phyloP scores from a whole-genome alignment of 495 filamentous ascomycete genomes.

The Neurospora sp. region DNA sequence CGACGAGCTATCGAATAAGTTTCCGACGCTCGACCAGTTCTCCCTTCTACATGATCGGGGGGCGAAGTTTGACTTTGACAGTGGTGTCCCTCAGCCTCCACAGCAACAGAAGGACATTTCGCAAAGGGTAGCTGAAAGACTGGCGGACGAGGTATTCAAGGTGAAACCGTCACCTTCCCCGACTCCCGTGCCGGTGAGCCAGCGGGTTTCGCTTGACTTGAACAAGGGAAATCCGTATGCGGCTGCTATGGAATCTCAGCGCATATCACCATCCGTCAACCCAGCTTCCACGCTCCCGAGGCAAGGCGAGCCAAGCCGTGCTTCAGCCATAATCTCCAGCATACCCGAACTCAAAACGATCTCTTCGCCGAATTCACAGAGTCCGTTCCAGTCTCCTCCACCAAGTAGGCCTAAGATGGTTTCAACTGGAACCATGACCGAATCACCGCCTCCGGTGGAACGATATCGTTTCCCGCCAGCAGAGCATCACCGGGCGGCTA shows the following conservation, averaged over 20 bases:
- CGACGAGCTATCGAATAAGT: conserved; percentile 77
- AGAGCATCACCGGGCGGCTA: conserved; percentile 47
- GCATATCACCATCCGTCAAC: conserved; percentile 22
- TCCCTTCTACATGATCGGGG: conserved; percentile 79
- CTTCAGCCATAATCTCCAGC: conserved; percentile 42
- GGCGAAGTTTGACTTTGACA: conserved; percentile 79
- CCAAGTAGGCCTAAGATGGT: conserved; percentile 60
- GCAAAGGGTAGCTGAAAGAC: conserved; percentile 65
- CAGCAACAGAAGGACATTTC: conserved; percentile 51
- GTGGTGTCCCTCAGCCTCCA: conserved; percentile 33
- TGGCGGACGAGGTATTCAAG: conserved; percentile 72
- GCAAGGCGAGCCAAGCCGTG: conserved; percentile 35
- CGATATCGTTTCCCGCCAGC: conserved; percentile 48
- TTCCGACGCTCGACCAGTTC: conserved; percentile 91
- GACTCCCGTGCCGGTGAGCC: conserved; percentile 11
- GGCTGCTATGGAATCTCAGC: conserved; percentile 4
- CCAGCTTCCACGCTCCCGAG: conserved; percentile 29
- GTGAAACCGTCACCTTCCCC: conserved; percentile 15
- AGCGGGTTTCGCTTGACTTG: conserved; percentile 26
- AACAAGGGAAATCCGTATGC: conserved; percentile 16
- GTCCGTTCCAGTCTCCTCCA: conserved; percentile 44
- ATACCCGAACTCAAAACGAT: conserved; percentile 44
- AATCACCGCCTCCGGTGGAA: conserved; percentile 52
- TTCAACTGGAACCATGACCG: conserved; percentile 92
- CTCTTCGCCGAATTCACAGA: conserved; percentile 35